Evolutionary conservation across 306 rosid genomes (phyloP).

Genomic region (Astragalus membranaceus): DNA sequence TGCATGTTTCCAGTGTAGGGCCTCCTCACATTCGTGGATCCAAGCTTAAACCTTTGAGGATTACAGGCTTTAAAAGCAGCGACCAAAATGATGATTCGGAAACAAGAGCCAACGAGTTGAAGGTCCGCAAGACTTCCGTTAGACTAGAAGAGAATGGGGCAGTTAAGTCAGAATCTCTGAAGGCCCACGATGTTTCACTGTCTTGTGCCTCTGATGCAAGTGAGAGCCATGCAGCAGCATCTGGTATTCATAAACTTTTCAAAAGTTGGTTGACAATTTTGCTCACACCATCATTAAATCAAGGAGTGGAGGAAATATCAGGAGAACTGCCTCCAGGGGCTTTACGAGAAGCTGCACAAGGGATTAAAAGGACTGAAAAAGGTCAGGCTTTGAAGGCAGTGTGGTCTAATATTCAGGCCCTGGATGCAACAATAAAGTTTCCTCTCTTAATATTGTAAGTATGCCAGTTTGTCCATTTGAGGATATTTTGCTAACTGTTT

Average conservation of each 20-base stretch:
- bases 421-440: constrained; percentile 61
- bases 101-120: constrained; percentile 49
- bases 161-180: constrained; percentile 39
- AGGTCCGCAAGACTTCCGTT: constrained; percentile 52
- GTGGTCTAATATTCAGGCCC: constrained; percentile 47
- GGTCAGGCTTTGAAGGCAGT: constrained; percentile 33
- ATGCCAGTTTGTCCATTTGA: constrained; percentile 1
- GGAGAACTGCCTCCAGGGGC: constrained; percentile 41
- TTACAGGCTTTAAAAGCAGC: constrained; percentile 72
- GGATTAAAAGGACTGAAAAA: constrained; percentile 34
- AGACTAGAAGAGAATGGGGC: constrained; percentile 58
- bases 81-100: constrained; percentile 54
- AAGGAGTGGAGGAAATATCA: constrained; percentile 41
- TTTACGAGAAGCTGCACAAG: constrained; percentile 32
- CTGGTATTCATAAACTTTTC: constrained; percentile 57
- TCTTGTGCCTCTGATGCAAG: constrained; percentile 52
- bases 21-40: constrained; percentile 47
- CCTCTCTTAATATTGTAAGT: constrained; percentile 85
- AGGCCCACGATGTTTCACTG: constrained; percentile 49
- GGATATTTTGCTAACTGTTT: not conserved
- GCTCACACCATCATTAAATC: constrained; percentile 48
- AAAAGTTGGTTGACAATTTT: constrained; percentile 67
- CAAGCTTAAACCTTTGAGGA: constrained; percentile 44
- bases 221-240: constrained; percentile 46
- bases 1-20: constrained; percentile 80